Conservation (phyloP, 2,329 filamentous ascomycete genomes). For the Aspergillus niger region DNA sequence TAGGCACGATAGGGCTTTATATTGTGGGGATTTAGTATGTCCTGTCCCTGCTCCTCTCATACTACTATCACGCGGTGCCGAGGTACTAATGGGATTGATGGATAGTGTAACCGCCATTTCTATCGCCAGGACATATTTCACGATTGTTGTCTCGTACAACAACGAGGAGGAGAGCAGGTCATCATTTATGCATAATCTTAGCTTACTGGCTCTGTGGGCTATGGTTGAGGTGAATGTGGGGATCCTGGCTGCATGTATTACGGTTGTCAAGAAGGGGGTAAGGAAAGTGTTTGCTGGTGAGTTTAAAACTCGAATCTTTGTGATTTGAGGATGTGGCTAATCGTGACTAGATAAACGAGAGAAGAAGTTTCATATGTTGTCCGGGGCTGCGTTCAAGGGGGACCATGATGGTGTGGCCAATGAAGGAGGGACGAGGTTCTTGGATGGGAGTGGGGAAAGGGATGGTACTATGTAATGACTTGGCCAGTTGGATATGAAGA, state of each 20-base stretch:
- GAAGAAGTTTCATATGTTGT: neutral
- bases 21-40: neutral
- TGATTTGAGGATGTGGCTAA: neutral
- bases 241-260: neutral
- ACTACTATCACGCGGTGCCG: too few relatives aligned
- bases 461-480: neutral
- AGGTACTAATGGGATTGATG: neutral
- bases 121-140: neutral
- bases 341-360: neutral
- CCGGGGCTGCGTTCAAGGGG: neutral
- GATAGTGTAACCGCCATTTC: neutral
- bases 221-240: neutral
- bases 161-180: too few relatives aligned
- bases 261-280: neutral
- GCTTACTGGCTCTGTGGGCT: neutral
- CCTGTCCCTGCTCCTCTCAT: neutral
- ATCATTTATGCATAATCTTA: neutral
- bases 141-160: neutral
- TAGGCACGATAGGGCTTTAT: neutral
- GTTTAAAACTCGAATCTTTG: neutral
- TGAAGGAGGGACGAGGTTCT: neutral
- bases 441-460: neutral
- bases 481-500: too few relatives aligned
- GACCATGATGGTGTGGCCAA: neutral
- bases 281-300: neutral